These are phyloP conservation scores for Vanrija humicola DNA, from an alignment of 1,284 basidiomycete genomes.

Conservation along the genomic window DNA sequence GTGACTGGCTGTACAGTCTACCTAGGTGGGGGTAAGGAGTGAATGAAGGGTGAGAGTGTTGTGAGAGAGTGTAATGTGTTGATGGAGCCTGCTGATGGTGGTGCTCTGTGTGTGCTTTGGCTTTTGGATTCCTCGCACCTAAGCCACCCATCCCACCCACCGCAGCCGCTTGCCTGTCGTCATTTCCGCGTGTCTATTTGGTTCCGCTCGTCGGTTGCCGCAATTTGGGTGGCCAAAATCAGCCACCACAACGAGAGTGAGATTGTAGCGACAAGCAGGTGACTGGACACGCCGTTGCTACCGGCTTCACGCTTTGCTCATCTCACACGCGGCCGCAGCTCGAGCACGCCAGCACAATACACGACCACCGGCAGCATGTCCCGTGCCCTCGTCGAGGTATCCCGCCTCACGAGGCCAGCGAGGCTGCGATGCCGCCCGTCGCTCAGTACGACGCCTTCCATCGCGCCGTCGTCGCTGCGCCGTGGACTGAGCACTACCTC, in stretches of 20 bases:
- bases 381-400: conserved; percentile 6
- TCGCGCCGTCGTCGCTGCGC: no score
- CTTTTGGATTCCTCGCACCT: no score
- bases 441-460: not conserved
- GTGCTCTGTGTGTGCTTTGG: no score
- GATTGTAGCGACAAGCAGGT: no score
- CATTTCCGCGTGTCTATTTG: not conserved
- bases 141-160: no score
- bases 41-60: not conserved
- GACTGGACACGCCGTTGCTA: no score
- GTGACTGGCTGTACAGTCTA: not conserved
- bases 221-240: not conserved
- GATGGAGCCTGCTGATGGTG: no score
- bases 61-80: not conserved
- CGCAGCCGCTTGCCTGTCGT: no score
- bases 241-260: no score
- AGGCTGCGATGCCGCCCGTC: conserved; percentile 2
- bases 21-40: not conserved
- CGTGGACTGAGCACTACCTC: no score
- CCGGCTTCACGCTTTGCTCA: no score
- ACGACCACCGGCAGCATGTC: not conserved
- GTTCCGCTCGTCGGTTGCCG: not conserved
- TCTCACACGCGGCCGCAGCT: no score
- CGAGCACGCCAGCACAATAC: not conserved
- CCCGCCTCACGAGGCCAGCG: conserved; percentile 7